A percentile compares a stretch with the other conserved stretches of the same genome.
These are phyloP conservation scores for Parastagonospora avenae DNA, from an alignment of 2,329 filamentous ascomycete genomes.

Conservation along the genomic window DNA sequence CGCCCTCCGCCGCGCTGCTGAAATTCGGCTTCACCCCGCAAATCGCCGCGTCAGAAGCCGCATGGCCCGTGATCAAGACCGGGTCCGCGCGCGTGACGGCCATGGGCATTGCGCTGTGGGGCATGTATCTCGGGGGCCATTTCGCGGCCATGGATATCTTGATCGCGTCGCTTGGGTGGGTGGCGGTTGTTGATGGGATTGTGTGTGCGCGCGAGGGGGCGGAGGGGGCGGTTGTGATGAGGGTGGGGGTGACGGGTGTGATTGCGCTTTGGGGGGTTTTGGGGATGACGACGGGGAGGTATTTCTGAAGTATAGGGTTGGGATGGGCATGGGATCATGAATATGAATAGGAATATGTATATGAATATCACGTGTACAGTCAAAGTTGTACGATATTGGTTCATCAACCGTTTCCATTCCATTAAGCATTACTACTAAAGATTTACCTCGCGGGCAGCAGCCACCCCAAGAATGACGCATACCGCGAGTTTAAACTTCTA, in stretches of 20 bases:
- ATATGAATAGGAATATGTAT: too few relatives aligned
- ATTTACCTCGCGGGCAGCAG: conserved; percentile 17
- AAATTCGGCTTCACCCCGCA: conserved; percentile 9
- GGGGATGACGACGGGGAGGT: conserved; percentile 22
- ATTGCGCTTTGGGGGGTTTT: conserved; percentile 17
- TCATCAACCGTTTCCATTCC: conserved; percentile 27
- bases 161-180: conserved; percentile 12
- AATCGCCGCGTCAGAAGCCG: conserved; percentile 13
- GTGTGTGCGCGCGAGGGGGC: conserved; percentile 14
- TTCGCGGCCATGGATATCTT: conserved; percentile 19
- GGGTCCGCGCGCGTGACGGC: conserved; percentile 14
- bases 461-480: neutral
- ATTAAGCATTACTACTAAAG: conserved; percentile 44
- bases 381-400: neutral
- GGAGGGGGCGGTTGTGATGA: conserved; percentile 7
- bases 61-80: conserved; percentile 18
- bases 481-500: neutral
- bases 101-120: conserved; percentile 18
- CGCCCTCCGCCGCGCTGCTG: conserved; percentile 11
- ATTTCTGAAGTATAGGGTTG: neutral
- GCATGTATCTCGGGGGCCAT: conserved; percentile 15
- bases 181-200: conserved; percentile 15
- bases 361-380: too few relatives aligned
- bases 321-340: too few relatives aligned
- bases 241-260: conserved; percentile 1